A percentile compares a stretch with the other conserved stretches of the same genome.
Evolutionary conservation across 2,329 filamentous ascomycete genomes (phyloP).

Genomic region (Dryadomyces quercivorus): DNA sequence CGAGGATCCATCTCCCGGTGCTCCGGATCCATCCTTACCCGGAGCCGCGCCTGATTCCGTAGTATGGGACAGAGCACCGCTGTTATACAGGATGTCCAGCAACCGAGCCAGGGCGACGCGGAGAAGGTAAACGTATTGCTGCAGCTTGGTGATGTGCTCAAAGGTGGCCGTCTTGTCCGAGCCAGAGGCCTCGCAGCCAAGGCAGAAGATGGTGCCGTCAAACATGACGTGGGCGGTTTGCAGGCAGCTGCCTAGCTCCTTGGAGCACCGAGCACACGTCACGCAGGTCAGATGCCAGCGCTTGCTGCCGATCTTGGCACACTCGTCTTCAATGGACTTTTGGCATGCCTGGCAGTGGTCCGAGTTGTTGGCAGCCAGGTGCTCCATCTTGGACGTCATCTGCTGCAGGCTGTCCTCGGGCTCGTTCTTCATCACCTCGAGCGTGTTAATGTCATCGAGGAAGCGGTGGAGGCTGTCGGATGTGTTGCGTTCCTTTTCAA

Average conservation of each 20-base stretch:
- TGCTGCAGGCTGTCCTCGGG: constrained; percentile 42
- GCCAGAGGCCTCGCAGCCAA: constrained; percentile 46
- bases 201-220: constrained; percentile 60
- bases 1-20: constrained; percentile 21
- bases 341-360: constrained; percentile 76
- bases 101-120: constrained; percentile 83
- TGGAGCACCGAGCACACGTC: constrained; percentile 53
- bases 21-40: not conserved
- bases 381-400: constrained; percentile 50
- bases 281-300: constrained; percentile 81
- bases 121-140: constrained; percentile 89
- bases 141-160: constrained; percentile 67
- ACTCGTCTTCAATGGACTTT: constrained; percentile 90
- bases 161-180: constrained; percentile 44
- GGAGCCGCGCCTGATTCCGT: constrained; percentile 25
- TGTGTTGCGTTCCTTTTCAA: constrained; percentile 71
- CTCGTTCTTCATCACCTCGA: constrained; percentile 65
- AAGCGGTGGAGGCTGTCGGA: constrained; percentile 71
- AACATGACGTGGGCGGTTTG: constrained; percentile 61
- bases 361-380: constrained; percentile 61
- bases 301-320: constrained; percentile 59
- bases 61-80: constrained; percentile 65
- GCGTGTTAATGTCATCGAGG: constrained; percentile 67
- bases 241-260: constrained; percentile 56
- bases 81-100: constrained; percentile 73